Conservation (phyloP, 2,329 filamentous ascomycete genomes). For the Botryosphaeria dothidea region DNA sequence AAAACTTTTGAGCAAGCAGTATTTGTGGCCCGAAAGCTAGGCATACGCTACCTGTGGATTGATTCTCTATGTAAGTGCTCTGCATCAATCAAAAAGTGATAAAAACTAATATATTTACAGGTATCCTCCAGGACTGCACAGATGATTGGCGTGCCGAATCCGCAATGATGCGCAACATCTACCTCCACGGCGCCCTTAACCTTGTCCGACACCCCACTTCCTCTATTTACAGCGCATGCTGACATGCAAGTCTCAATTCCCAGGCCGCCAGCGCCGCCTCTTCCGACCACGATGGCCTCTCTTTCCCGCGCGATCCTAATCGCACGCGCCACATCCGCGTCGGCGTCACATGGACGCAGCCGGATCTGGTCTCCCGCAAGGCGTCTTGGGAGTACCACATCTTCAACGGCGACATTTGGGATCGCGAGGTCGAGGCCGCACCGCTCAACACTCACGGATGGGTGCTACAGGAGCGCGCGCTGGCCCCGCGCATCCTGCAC, state of each 20-base stretch:
- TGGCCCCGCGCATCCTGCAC: conserved; percentile 22
- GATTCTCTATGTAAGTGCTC: conserved; percentile 26
- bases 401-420: background rate
- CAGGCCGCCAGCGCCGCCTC: conserved; percentile 17
- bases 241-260: background rate
- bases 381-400: background rate
- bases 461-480: conserved; percentile 26
- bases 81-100: background rate
- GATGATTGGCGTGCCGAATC: conserved; percentile 21
- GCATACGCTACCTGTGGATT: conserved; percentile 39
- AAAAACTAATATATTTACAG: background rate
- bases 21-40: conserved; percentile 35
- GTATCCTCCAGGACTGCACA: conserved; percentile 22
- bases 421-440: conserved; percentile 12
- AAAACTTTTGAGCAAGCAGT: conserved; percentile 38
- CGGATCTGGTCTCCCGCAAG: background rate
- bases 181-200: conserved; percentile 18
- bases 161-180: conserved; percentile 19
- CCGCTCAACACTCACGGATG: conserved; percentile 25
- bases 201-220: background rate
- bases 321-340: background rate
- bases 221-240: background rate
- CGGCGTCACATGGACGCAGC: background rate
- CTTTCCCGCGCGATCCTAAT: background rate
- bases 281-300: background rate